These are phyloP conservation scores for Linnemannia schmuckeri DNA, from an alignment of 192 early-diverging fungal species.

Conservation along the genomic window DNA sequence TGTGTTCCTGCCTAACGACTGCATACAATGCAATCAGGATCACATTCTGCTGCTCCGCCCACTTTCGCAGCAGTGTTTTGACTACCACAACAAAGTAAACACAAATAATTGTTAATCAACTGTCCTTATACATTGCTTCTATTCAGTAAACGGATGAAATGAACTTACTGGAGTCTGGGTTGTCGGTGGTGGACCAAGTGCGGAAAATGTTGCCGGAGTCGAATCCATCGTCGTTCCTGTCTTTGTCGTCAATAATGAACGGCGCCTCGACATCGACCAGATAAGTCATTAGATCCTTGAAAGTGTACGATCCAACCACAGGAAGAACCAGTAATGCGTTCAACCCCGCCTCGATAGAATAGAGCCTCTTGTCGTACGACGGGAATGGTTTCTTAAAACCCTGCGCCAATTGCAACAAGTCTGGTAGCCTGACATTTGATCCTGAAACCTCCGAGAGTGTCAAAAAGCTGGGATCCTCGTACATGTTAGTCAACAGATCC, in stretches of 20 bases:
- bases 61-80: constrained; percentile 6
- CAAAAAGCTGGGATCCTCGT: constrained; percentile 38
- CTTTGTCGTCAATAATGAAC: constrained; percentile 10
- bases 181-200: constrained; percentile 11
- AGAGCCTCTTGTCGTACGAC: constrained; percentile 25
- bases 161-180: constrained; percentile 11
- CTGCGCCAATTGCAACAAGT: constrained; percentile 37
- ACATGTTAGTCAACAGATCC: constrained; percentile 36
- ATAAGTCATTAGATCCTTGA: constrained; percentile 33
- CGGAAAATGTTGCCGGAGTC: constrained; percentile 13
- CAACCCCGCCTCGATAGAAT: constrained; percentile 27
- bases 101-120: not conserved
- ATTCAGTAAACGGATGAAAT: not conserved
- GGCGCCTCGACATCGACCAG: constrained; percentile 41
- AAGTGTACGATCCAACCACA: constrained; percentile 17
- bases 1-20: constrained; percentile 15
- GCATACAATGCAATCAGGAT: constrained; percentile 26
- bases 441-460: constrained; percentile 11
- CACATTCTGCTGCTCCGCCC: constrained; percentile 43
- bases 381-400: constrained; percentile 5
- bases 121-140: no score
- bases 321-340: constrained; percentile 25
- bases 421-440: constrained; percentile 15
- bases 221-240: constrained; percentile 34
- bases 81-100: not conserved